Base-by-base conservation (phyloP, 768 basidiomycete species). In the Pulveroboletus sp. region DNA sequence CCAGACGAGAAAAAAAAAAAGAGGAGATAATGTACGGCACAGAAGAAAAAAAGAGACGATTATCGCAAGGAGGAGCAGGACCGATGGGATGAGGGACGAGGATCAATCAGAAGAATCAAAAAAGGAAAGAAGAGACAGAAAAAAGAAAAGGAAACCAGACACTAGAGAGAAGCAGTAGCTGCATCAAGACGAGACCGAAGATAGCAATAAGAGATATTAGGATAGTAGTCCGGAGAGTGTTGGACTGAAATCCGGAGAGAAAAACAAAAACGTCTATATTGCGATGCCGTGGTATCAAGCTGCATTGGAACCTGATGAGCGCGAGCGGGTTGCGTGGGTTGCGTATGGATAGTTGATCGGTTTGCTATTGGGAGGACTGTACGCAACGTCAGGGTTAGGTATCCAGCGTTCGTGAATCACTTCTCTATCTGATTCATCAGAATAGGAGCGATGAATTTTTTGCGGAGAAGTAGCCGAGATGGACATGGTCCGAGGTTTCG, bases 331-430 rank as follows among this genome's bases (percentile, higher is more conserved):
- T 12, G 56, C 56, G 1, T 57, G 56, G 15, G 62, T 56, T 43
- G 57, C 60, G 49, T 59, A 69, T 4, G 58, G 62, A 39, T 65
- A 62, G 35, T 62, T 58, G 32, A 62, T 49, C 3, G 62, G 32
- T 39, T 66, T 68, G 28, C 72, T 65, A 4, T 59, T 64, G 17
- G 70, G 73, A 8, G 72, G 72, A 37, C 72, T 67, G 46, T 67
- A 66, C 33, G 67, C 66, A 46, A 68, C 31, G 21, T 68, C 64
- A 36, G 65, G 59, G 28, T 76, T 74, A 12, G 85, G 85, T 39
- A 85, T 70, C 85, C 85, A 86, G 53, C 81, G 76, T 61, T 85
- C 77, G 51, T 78, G 82, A 39, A 82, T 78, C 64, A 73, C 70
- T 55, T 77, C 71, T 57, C 66, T 68, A 50, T 70, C 71, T 55